Evolutionary conservation across 768 basidiomycete species (phyloP), one percentile per base, ranked within the genome.

Genomic region (Agrocybe chaxingu): DNA sequence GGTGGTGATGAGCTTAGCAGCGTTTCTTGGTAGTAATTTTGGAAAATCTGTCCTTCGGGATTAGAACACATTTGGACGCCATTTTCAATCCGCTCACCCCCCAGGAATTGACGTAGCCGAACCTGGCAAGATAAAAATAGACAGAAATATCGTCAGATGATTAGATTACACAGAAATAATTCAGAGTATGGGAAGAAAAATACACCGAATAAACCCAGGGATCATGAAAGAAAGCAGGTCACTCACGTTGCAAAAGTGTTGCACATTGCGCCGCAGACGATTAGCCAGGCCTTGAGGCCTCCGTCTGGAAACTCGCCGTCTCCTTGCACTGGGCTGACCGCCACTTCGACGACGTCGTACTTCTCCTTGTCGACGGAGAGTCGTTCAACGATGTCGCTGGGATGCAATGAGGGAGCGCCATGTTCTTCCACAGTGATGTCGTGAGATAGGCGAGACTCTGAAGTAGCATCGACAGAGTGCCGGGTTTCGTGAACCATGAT

Each of bases 21-120:
- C 2, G 69, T 74, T 32, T 75, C 66, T 56, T 86, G 73, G 54
- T 91, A 89, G 60, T 87, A 86, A 6, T 74, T 75, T 72, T 91
- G 89, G 61, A 89, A 89, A 18, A 82, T 74, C 86, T 89, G 57
- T 37, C 8, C 9, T 43, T 33, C 5, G 35, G 16, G 47, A 47
- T 51, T 38, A 39, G 16, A 24, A 37, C 34, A 32, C 30, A 11
- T 48, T 2, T 9, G 10, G 9, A 24, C 8, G 38, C 38, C 29
- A 34, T 16, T 33, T 34, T 16, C 51, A 43, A 37, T 35, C 45
- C 7, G 72, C 80, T 66, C 58, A 85, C 87, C 43, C 88, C 87
- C 85, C 85, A 88, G 0, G 84, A 77, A 56, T 87, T 89, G 3
- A 87, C 79, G 52, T 82, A 82, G 19, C 88, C 88, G 63, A 87